Base-by-base conservation (phyloP, 2,329 filamentous ascomycete genomes). In the Dendryphion nanum region DNA sequence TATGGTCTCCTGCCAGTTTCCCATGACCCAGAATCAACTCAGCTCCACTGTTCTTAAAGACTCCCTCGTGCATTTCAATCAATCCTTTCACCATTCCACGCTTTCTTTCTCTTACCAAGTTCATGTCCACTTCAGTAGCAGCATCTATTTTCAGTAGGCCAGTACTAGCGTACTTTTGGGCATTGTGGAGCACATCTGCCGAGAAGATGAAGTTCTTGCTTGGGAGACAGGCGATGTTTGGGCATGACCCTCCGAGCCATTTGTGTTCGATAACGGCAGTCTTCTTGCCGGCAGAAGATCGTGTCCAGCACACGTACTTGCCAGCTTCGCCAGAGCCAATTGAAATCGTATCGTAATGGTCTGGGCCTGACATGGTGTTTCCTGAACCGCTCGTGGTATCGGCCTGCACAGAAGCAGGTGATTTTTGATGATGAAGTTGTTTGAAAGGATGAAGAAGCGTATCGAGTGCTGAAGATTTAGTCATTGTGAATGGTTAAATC, bases 141-240 rank as follows among this genome's bases (percentile, higher is more conserved):
- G n/a, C 29, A 5, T n/a, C n/a, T 3, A 18, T 18, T 15, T 39
- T 40, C 2, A 44, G 28, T 15, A 49, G 23, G 13, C 44, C 46
- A 3, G 15, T 42, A 10, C 19, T 6, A 5, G 32, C 28, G 24
- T 38, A 46, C n/a, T 42, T 40, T 12, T 36, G 31, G 5, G 44
- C 29, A 8, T 32, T 23, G 19, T 47, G 36, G 16, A 38, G 30
- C 2, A 42, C 17, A 5, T 39, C 41, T 18, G 46, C 46, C 10
- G 44, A 38, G 35, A 32, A 44, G 14, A 45, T 28, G 30, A 45
- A 18, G 28, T 44, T 47, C 30, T 49, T 49, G 23, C 18, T 37
- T 1, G 46, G 46, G 7, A 47, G 36, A 33, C 44, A 49, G 17
- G 46, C 44, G 10, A 49, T 41, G 30, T 49, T 49, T 16, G 44